Percentiles rank a stretch among this genome's conserved stretches.
These are phyloP conservation scores for Apiospora saccharicola DNA, from an alignment of 2,329 filamentous ascomycete genomes.

Conservation along the genomic window DNA sequence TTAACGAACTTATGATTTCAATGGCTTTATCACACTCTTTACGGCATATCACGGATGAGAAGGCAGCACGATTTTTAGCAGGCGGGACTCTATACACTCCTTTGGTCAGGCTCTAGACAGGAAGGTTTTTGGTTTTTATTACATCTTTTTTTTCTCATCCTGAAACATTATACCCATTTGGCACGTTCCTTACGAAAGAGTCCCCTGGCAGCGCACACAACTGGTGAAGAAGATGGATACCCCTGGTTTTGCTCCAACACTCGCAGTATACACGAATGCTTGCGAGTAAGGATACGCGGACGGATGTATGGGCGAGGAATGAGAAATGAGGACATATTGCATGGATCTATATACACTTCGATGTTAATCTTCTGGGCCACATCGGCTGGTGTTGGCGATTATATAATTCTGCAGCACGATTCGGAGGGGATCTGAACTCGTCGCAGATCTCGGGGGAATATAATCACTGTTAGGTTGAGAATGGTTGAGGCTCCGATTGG, in stretches of 20 bases:
- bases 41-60: background rate
- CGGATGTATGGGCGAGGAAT: conserved; percentile 19
- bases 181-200: conserved; percentile 28
- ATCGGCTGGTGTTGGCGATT: conserved; percentile 8
- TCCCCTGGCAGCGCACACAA: background rate
- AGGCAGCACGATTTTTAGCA: background rate
- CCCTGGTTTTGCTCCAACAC: background rate
- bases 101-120: conserved; percentile 14
- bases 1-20: conserved; percentile 22
- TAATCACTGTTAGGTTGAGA: background rate
- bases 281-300: conserved; percentile 21
- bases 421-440: background rate
- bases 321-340: conserved; percentile 7
- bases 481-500: background rate
- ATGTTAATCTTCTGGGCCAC: conserved; percentile 30
- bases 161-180: conserved; percentile 28
- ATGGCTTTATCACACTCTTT: conserved; percentile 30
- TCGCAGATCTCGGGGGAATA: background rate
- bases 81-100: conserved; percentile 28
- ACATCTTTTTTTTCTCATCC: background rate
- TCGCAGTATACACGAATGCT: background rate
- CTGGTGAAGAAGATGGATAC: background rate
- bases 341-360: conserved; percentile 29
- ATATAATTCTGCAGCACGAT: conserved; percentile 4
- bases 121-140: background rate